Conservation (phyloP, 2,329 filamentous ascomycete species). For the Venturia asperata region DNA sequence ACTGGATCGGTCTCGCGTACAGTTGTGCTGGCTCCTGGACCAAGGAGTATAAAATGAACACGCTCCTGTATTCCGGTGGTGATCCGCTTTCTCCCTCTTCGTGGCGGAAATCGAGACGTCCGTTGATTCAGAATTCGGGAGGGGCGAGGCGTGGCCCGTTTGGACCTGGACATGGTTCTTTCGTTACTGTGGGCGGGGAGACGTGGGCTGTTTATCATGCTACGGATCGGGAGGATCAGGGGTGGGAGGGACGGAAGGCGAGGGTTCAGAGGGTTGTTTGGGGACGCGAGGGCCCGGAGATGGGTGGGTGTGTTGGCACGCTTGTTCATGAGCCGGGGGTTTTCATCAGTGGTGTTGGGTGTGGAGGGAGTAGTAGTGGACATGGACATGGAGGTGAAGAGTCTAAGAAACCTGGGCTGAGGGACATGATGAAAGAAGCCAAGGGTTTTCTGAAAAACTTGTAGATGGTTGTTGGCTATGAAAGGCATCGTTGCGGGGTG, state of each 20-base stretch:
- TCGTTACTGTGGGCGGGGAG: slow-evolving; percentile 33
- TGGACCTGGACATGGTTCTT: slow-evolving; percentile 42
- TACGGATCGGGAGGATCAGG: slow-evolving; percentile 38
- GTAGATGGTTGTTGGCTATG: neutral
- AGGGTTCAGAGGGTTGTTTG: slow-evolving; percentile 38
- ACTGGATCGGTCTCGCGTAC: slow-evolving; percentile 41
- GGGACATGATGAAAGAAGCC: neutral
- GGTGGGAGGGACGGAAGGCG: slow-evolving; percentile 40
- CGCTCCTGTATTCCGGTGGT: slow-evolving; percentile 36
- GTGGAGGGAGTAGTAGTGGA: neutral
- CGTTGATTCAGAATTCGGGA: slow-evolving; percentile 33
- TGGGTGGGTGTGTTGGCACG: slow-evolving; percentile 31
- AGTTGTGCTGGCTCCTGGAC: slow-evolving; percentile 43
- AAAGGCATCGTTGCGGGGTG: too few relatives aligned
- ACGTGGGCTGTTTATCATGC: slow-evolving; percentile 41
- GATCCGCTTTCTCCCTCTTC: slow-evolving; percentile 33
- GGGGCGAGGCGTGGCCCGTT: slow-evolving; percentile 34
- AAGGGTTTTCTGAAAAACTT: neutral
- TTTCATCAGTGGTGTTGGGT: neutral
- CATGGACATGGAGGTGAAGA: neutral
- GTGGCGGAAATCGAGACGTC: slow-evolving; percentile 36
- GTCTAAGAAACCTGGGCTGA: neutral
- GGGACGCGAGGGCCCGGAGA: slow-evolving; percentile 33
- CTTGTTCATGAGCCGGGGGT: neutral
- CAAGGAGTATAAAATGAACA: slow-evolving; percentile 43